Conservation (phyloP, 208 protist species). For the Leishmania turanica region DNA sequence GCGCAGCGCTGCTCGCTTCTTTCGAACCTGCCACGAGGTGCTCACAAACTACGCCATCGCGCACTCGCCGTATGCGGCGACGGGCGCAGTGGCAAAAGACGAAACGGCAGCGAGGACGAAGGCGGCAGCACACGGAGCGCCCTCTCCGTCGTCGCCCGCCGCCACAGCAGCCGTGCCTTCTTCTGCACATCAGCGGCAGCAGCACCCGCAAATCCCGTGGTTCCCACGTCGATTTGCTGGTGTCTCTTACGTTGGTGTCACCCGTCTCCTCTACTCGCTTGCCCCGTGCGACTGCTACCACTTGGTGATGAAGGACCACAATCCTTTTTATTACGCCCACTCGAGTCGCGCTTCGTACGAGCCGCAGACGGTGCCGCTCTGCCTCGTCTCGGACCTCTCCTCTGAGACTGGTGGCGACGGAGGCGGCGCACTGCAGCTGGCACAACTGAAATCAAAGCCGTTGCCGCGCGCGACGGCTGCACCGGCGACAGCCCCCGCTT, state of each 20-base stretch:
- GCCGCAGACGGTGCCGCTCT: constrained; percentile 49
- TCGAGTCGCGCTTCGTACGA: constrained; percentile 56
- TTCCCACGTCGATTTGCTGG: constrained; percentile 21
- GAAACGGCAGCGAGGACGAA: neutral
- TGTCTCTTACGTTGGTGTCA: constrained; percentile 46
- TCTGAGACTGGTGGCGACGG: neutral
- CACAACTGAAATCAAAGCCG: neutral
- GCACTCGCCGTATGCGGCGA: constrained; percentile 9
- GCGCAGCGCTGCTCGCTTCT: constrained; percentile 41
- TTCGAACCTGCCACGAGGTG: constrained; percentile 50
- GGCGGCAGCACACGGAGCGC: neutral
- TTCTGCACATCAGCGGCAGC: neutral
- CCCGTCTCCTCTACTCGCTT: constrained; percentile 71
- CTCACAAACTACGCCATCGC: constrained; percentile 49
- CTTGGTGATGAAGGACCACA: constrained; percentile 66
- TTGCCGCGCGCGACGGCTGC: neutral
- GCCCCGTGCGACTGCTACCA: constrained; percentile 76
- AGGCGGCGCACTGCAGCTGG: neutral
- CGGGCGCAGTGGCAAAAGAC: neutral
- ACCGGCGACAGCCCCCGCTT: neutral
- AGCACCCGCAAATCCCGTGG: neutral
- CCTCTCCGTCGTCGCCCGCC: neutral
- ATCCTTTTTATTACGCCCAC: constrained; percentile 68
- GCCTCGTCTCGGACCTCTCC: constrained; percentile 68
- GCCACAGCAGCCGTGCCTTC: neutral